Evolutionary conservation across 1,284 basidiomycete species (phyloP).

Genomic region (Rhodotorula sp.): DNA sequence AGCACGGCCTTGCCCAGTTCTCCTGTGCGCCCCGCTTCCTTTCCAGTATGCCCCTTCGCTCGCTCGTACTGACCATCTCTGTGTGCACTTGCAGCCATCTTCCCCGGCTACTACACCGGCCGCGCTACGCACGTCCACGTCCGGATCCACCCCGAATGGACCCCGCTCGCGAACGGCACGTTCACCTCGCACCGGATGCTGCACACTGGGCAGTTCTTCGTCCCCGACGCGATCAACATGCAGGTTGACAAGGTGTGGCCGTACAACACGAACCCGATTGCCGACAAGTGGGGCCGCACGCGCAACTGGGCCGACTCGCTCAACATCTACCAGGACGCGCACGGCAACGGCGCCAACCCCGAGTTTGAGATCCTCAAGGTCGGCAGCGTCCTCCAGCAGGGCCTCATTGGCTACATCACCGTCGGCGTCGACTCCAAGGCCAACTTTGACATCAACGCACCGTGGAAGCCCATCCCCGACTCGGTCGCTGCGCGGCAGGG

Average conservation of each 20-base stretch:
- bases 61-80: background rate
- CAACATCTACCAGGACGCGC: conserved; percentile 53
- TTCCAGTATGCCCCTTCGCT: background rate
- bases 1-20: conserved; percentile 67
- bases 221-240: conserved; percentile 54
- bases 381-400: conserved; percentile 54
- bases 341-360: conserved; percentile 51
- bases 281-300: conserved; percentile 51
- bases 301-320: conserved; percentile 56
- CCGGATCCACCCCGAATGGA: conserved; percentile 54
- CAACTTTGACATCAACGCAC: conserved; percentile 25
- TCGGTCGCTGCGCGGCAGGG: background rate
- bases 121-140: conserved; percentile 52
- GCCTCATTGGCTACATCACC: conserved; percentile 55
- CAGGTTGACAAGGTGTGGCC: conserved; percentile 51
- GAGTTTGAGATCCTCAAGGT: conserved; percentile 54
- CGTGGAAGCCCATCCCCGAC: conserved; percentile 16
- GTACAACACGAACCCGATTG: conserved; percentile 53
- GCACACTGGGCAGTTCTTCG: conserved; percentile 57
- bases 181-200: conserved; percentile 49
- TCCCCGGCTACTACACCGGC: conserved; percentile 57
- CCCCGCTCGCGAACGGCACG: conserved; percentile 50
- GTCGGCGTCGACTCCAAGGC: conserved; percentile 49
- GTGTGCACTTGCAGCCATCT: conserved; percentile 55
- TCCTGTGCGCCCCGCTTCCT: conserved; percentile 40